Evolutionary conservation across 2,329 filamentous ascomycete species (phyloP).

Genomic region (Saccharata proteae): DNA sequence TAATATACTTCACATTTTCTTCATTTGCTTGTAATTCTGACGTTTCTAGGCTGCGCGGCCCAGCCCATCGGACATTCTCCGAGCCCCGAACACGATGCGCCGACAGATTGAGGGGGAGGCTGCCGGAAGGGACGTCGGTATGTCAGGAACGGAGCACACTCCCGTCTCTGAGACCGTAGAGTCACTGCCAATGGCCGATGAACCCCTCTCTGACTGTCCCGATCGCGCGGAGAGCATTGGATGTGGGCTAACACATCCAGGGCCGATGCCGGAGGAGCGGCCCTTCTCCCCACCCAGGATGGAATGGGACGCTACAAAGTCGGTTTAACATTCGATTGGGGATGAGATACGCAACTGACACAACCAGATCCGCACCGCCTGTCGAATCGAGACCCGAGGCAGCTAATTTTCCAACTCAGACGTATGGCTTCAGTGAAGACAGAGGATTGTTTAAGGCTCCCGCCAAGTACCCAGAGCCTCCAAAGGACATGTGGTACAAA

Average conservation of each 20-base stretch:
- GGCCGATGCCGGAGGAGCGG: constrained; percentile 32
- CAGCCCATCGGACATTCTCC: constrained; percentile 1
- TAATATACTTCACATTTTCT: background rate
- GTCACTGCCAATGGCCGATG: constrained; percentile 25
- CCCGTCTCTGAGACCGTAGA: constrained; percentile 16
- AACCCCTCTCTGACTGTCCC: constrained; percentile 31
- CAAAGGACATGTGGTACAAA: constrained; percentile 79
- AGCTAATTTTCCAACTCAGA: constrained; percentile 62
- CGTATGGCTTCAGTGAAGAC: constrained; percentile 76
- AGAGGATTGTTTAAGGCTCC: constrained; percentile 65
- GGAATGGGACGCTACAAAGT: constrained; percentile 53
- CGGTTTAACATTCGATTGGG: too few species aligned
- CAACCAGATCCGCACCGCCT: constrained; percentile 39
- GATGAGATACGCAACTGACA: too few species aligned
- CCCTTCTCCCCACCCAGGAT: constrained; percentile 45
- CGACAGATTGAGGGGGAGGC: constrained; percentile 21
- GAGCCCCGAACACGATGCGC: constrained; percentile 9
- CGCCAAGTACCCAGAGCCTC: constrained; percentile 65
- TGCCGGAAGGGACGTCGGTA: constrained; percentile 11
- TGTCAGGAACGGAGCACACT: constrained; percentile 3
- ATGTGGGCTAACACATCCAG: constrained; percentile 29
- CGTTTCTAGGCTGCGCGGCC: constrained; percentile 4
- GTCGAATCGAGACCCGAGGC: constrained; percentile 69
- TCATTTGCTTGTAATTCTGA: background rate
- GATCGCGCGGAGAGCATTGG: constrained; percentile 31